Conservation (phyloP, 2,329 filamentous ascomycete genomes). For the Magnaporthiopsis rhizophila region DNA sequence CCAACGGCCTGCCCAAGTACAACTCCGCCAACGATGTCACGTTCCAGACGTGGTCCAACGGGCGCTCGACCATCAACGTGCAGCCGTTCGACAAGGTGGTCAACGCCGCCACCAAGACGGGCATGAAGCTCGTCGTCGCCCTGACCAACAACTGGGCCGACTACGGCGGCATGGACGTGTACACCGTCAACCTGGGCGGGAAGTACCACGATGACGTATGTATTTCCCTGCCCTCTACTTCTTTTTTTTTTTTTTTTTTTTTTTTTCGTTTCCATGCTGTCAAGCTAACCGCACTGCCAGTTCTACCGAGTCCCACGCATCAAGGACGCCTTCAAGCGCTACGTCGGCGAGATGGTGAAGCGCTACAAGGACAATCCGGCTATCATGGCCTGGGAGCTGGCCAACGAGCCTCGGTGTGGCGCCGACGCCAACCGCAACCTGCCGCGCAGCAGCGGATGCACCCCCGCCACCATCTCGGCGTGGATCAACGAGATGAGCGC, state of each 20-base stretch:
- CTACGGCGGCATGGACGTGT: constrained; percentile 14
- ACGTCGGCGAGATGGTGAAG: constrained; percentile 38
- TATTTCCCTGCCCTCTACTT: not conserved
- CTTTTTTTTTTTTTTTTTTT: no score
- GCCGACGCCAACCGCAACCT: constrained; percentile 7
- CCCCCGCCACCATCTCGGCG: constrained; percentile 1
- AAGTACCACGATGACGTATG: constrained; percentile 7
- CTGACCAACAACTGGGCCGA: constrained; percentile 14
- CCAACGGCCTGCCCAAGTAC: constrained; percentile 1
- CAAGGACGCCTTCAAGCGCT: constrained; percentile 17
- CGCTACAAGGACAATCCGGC: constrained; percentile 38
- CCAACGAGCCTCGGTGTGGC: constrained; percentile 47
- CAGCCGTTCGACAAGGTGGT: constrained; percentile 8
- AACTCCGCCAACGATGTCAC: not conserved
- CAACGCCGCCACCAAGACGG: constrained; percentile 9
- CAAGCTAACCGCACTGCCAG: not conserved
- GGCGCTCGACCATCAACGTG: constrained; percentile 6
- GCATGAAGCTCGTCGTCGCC: constrained; percentile 9
- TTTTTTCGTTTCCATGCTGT: no score
- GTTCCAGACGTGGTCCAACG: constrained; percentile 3
- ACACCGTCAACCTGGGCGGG: constrained; percentile 10
- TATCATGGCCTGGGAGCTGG: constrained; percentile 47
- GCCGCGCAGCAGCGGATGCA: constrained; percentile 3
- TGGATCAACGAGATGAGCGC: constrained; percentile 8
- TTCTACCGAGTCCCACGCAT: constrained; percentile 5